Percentiles rank a stretch among this genome's conserved stretches.
phyloP scores from a whole-genome alignment of 2,329 filamentous ascomycete genomes.

The Alternaria tenuissima region DNA sequence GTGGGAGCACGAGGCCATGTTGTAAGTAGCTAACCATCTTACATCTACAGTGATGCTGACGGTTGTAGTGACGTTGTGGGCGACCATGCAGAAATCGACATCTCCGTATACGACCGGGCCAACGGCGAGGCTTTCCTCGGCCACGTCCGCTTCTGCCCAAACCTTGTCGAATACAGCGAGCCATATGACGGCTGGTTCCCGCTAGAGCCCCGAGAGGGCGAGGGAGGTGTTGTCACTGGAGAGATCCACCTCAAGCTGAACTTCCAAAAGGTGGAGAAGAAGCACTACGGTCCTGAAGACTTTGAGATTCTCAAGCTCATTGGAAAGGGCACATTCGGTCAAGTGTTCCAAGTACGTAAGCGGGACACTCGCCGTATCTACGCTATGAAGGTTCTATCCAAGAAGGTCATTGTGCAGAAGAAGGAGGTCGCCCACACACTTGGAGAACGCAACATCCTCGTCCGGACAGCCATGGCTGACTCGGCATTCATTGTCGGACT shows the following conservation, averaged over 20 bases:
- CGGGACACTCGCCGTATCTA: constrained; percentile 96
- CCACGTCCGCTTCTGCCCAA: constrained; percentile 82
- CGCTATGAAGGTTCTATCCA: constrained; percentile 98
- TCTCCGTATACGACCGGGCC: constrained; percentile 90
- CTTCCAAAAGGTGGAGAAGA: constrained; percentile 85
- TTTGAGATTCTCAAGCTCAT: constrained; percentile 97
- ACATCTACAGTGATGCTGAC: constrained; percentile 29
- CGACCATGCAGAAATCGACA: constrained; percentile 86
- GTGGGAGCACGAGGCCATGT: constrained; percentile 94
- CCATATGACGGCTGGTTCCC: constrained; percentile 86
- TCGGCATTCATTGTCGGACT: constrained; percentile 97
- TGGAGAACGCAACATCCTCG: constrained; percentile 95
- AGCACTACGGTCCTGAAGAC: constrained; percentile 91
- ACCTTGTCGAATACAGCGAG: constrained; percentile 72
- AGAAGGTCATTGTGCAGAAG: constrained; percentile 99
- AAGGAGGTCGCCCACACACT: constrained; percentile 98
- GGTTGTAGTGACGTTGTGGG: constrained; percentile 84
- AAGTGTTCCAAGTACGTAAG: constrained; percentile 98
- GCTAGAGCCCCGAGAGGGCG: constrained; percentile 79
- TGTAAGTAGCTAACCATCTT: constrained; percentile 68
- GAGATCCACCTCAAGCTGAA: constrained; percentile 88
- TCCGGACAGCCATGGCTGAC: constrained; percentile 92
- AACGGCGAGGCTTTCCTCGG: constrained; percentile 91
- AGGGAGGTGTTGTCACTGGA: constrained; percentile 78
- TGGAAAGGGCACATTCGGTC: constrained; percentile 96